Evolutionary conservation across 164 flowering plant genomes (phyloP), one percentile per base, ranked within the genome.

Genomic region (Tetracentron sinense): DNA sequence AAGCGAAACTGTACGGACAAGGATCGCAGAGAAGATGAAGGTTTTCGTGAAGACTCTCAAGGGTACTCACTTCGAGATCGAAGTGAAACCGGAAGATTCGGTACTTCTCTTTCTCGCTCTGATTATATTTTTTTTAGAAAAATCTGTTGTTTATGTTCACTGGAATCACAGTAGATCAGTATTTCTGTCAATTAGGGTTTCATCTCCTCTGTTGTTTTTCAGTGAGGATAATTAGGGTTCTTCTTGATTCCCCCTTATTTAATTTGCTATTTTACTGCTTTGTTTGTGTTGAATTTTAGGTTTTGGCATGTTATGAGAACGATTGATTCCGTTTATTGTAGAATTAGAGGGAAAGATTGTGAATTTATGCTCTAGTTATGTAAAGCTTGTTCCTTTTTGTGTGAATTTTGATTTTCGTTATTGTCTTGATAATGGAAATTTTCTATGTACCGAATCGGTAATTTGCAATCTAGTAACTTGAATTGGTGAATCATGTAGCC

Each of bases 1-100:
- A 58, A 42, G 54, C 44, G 26, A 46, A 27, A 38, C 25, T 59
- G 44, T 59, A 15, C 25, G 16, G 33, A 27, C 29, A 42, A 54
- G 19, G 22, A 49, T 19, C 27, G 52, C 3, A 29, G 15, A 27
- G 48, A 81, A 59, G 79, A 90, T 90, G 96, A 90, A 88, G 86
- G 63, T 90, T 62, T 77, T 68, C 73, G 89, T 90, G 51, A 90
- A 90, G 82, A 90, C 97, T 46, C 70, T 90, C 63, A 90, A 90
- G 72, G 94, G 94, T 0, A 71, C 82, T 31, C 80, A 79, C 81
- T 90, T 90, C 75, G 92, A 83, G 49, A 76, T 90, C 82, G 82
- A 86, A 79, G 97, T 88, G 54, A 77, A 83, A 33, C 86, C 89
- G 7, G 73, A 79, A 38, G 84, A 88, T 63, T 73, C 79, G 76